Base-by-base conservation (phyloP, 768 basidiomycete genomes). In the Hypholoma sublateritium region DNA sequence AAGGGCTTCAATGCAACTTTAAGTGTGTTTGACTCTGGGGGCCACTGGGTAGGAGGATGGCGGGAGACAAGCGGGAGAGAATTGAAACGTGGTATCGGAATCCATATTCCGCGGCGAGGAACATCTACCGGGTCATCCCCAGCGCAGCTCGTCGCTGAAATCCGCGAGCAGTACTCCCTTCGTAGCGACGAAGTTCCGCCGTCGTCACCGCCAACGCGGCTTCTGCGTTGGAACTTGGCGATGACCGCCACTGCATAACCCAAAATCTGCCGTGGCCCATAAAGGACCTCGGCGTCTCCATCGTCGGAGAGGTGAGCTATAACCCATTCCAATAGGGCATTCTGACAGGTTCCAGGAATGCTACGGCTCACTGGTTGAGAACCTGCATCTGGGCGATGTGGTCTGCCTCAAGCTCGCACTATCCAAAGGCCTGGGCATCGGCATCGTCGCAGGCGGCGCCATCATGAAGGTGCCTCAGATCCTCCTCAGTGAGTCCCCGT, bases 391-490 rank as follows among this genome's bases (percentile, higher is more conserved):
- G 19, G 59, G 64, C 16, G 88, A 97, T 70, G 77, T 86, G 9
- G 77, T 88, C 56, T 99, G 97, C 72, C 77, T 98, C 69, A 95
- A 95, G 72, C 92, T 93, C 71, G 83, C 92, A 0, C 70, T 97
- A 49, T 97, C 95, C 3, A 98, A 98, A 69, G 95, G 87, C 0
- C 76, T 99, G 5, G 95, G 97, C 0, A 74, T 99, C 14, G 96
- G 89, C 0, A 95, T 98, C 50, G 95, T 98, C 43, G 77, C 91
- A 1, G 96, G 91, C 41, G 95, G 95, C 0, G 87, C 89, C 2
- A 91, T 99, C 59, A 91, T 99, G 87, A 99, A 99, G 72, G 83
- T 98, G 2, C 96, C 96, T 1, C 96, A 98, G 69, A 77, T 97
- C 13, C 64, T 91, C 24, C 81, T 93, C 51, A 92, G 91, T 92